Evolutionary conservation across 202 grass and related monocot genomes (phyloP), one percentile per base, ranked within the genome.

Genomic region (Alloteropsis angusta): DNA sequence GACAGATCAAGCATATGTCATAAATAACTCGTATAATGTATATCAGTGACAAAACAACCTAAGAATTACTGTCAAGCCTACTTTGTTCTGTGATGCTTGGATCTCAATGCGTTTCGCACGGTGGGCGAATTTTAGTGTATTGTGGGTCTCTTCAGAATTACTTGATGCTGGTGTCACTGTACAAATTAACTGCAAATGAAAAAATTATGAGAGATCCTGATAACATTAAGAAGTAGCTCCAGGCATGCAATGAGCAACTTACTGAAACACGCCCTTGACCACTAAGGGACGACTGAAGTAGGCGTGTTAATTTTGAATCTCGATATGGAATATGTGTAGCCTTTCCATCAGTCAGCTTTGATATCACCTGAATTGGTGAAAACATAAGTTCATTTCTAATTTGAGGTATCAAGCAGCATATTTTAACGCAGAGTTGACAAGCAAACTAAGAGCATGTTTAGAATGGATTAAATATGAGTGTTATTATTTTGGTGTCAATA

Each of bases 261-360:
- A 99, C 96, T 63, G 96, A 99, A 88, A 99, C 84, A 67, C 96
- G 96, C 22, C 96, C 96, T 93, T 99, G 96, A 84, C 96, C 96
- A 60, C 96, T 96, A 77, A 99, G 90, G 38, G 96, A 99, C 30
- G 92, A 99, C 80, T 99, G 96, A 84, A 99, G 96, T 75, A 99
- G 76, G 13, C 96, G 85, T 60, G 96, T 99, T 82, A 99, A 81
- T 89, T 99, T 99, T 73, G 96, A 99, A 91, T 99, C 92, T 86
- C 96, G 85, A 72, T 86, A 99, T 56, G 96, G 96, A 80, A 99
- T 77, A 85, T 99, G 96, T 66, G 96, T 86, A 82, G 92, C 86
- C 86, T 96, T 99, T 78, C 84, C 96, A 60, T 99, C 96, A 80
- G 90, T 99, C 58, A 99, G 72, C 82, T 99, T 99, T 71, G 92